These are phyloP conservation scores for Clarireedia paspali DNA, from an alignment of 2,329 filamentous ascomycete species.

Conservation along the genomic window DNA sequence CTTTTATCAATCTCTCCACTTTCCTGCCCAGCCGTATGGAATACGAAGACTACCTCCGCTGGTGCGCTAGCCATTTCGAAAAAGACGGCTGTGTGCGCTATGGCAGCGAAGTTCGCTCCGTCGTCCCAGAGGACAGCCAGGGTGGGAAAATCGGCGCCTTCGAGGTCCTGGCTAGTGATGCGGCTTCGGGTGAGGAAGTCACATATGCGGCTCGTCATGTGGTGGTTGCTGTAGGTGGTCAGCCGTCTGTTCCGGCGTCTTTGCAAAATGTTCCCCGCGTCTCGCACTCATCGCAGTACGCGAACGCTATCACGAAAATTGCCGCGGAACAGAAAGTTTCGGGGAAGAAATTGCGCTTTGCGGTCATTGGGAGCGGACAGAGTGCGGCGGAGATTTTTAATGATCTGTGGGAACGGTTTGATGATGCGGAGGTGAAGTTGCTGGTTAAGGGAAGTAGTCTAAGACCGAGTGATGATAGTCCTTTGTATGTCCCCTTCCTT, in stretches of 20 bases:
- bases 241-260: slow-evolving; percentile 66
- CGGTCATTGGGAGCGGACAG: slow-evolving; percentile 83
- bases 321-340: slow-evolving; percentile 29
- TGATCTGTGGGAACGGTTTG: slow-evolving; percentile 75
- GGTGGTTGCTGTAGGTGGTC: slow-evolving; percentile 59
- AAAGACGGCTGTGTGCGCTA: slow-evolving; percentile 52
- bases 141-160: slow-evolving; percentile 25
- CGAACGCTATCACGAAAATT: slow-evolving; percentile 52
- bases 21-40: slow-evolving; percentile 81
- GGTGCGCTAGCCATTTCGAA: slow-evolving; percentile 78
- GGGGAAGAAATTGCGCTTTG: slow-evolving; percentile 41
- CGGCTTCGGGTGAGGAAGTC: slow-evolving; percentile 32
- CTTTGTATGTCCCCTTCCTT: slow-evolving; percentile 59
- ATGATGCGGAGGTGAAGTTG: slow-evolving; percentile 63
- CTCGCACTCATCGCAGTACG: slow-evolving; percentile 85
- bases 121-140: slow-evolving; percentile 15
- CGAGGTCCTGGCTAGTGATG: slow-evolving; percentile 22
- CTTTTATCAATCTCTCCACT: slow-evolving; percentile 85
- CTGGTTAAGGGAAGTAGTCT: slow-evolving; percentile 79
- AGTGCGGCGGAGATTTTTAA: slow-evolving; percentile 94
- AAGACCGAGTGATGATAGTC: slow-evolving; percentile 88
- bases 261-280: slow-evolving; percentile 61
- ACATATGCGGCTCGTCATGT: slow-evolving; percentile 40
- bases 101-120: slow-evolving; percentile 65
- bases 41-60: slow-evolving; percentile 92